Conservation (phyloP, 225 moss, liverwort and hornwort species). For the Neckera pumila region DNA sequence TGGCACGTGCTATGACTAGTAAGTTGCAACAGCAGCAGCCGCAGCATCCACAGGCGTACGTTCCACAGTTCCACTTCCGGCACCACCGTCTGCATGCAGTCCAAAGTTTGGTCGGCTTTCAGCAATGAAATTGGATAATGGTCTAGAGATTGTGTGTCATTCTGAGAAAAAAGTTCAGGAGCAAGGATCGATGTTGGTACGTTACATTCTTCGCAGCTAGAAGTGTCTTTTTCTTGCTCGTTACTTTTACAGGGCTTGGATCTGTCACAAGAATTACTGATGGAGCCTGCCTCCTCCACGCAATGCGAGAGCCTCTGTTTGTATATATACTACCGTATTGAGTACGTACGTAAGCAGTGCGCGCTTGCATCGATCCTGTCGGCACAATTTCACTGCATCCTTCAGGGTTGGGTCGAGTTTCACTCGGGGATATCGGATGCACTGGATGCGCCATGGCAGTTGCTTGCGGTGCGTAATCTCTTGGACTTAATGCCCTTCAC, state of each 20-base stretch:
- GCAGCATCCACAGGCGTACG: neutral
- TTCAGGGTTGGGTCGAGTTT: neutral
- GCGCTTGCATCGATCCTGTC: neutral
- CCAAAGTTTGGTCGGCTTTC: neutral
- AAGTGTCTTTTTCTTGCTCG: neutral
- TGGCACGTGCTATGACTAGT: neutral
- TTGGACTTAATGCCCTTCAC: neutral
- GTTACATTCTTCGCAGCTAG: neutral
- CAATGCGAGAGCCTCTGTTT: neutral
- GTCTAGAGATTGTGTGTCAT: neutral
- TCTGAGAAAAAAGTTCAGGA: neutral
- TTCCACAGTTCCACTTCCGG: neutral
- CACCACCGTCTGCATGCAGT: neutral
- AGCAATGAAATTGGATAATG: neutral
- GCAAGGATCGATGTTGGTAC: neutral
- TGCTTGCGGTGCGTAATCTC: neutral
- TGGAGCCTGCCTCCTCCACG: neutral
- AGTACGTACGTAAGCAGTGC: neutral
- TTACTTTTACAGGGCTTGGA: neutral
- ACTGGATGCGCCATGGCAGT: neutral
- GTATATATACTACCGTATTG: too few species aligned
- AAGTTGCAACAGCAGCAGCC: neutral
- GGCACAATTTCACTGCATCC: neutral
- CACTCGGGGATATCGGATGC: neutral
- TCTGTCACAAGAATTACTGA: neutral